Conservation (phyloP, 2,329 filamentous ascomycete genomes). For the Talaromyces sp. region DNA sequence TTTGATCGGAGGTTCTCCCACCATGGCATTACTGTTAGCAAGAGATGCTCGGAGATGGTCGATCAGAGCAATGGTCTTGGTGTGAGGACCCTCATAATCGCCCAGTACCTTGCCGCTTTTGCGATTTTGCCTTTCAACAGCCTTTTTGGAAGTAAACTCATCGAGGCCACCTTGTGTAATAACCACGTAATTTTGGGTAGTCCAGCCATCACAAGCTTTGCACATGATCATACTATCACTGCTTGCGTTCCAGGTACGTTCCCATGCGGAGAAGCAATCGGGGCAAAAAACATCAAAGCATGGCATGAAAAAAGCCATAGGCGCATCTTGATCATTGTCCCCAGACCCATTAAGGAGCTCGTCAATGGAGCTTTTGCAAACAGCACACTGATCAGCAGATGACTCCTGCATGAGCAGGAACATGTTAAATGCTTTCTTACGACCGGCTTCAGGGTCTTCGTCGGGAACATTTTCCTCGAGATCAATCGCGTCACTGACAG, state of each 20-base stretch:
- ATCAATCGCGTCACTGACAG: conserved; percentile 83
- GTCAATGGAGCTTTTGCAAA: conserved; percentile 68
- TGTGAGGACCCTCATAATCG: conserved; percentile 82
- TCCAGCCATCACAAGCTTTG: conserved; percentile 66
- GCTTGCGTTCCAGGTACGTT: neutral
- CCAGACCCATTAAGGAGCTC: conserved; percentile 57
- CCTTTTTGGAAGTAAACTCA: conserved; percentile 58
- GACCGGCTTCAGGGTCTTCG: conserved; percentile 58
- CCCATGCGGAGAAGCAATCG: conserved; percentile 60
- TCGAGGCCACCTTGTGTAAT: conserved; percentile 64
- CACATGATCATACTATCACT: conserved; percentile 51
- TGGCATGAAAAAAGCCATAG: conserved; percentile 73
- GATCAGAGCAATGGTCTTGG: conserved; percentile 83
- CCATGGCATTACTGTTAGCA: conserved; percentile 54
- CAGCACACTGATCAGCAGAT: conserved; percentile 71
- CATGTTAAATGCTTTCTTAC: conserved; percentile 80
- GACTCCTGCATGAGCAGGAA: conserved; percentile 82
- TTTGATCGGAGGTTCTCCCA: conserved; percentile 76
- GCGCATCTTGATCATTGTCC: conserved; percentile 53
- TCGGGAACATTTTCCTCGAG: conserved; percentile 74
- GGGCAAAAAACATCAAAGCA: conserved; percentile 87
- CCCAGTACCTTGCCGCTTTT: conserved; percentile 64
- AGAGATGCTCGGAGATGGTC: conserved; percentile 70
- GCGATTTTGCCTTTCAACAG: conserved; percentile 54
- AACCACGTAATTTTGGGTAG: conserved; percentile 67